Evolutionary conservation across 1,139 yeast species (phyloP), one percentile per base, ranked within the genome.

Genomic region (Candida sanyaensis): DNA sequence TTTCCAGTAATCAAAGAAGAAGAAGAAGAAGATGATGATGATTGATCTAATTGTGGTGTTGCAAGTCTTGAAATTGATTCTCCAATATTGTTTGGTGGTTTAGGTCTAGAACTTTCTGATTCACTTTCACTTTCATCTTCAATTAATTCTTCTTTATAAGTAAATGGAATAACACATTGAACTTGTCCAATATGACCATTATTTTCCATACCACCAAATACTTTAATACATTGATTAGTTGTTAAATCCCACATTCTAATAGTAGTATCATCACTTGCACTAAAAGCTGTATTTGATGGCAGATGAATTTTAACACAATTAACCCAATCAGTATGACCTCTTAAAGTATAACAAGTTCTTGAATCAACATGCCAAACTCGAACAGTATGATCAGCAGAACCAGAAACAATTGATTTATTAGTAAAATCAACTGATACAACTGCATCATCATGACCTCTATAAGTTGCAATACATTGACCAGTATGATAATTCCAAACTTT

Each of bases 281-380:
- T 85, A 66, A 87, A 91, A 13, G 91, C 79, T 0, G 96, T 86
- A 51, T 82, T 81, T 39, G 96, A 85, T 48, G 80, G 80, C 1
- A 89, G 79, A 64, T 92, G 96, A 45, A 92, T 83, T 67, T 88
- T 88, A 39, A 93, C 98, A 52, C 89, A 82, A 56, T 89, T 90
- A 27, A 93, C 97, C 84, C 96, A 86, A 56, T 89, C 98, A 0
- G 86, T 80, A 64, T 93, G 99, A 3, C 99, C 99, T 36, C 97
- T 76, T 51, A 93, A 74, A 0, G 98, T 90, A 65, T 88, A 90
- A 63, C 97, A 93, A 2, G 96, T 88, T 66, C 96, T 78, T 13
- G 91, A 84, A 63, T 88, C 96, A 47, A 93, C 96, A 65, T 93
- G 96, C 99, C 99, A 93, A 10, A 93, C 93, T 62, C 91, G 89